phyloP scores from a whole-genome alignment of 805 yeast genomes.

The Candida caryicola region DNA sequence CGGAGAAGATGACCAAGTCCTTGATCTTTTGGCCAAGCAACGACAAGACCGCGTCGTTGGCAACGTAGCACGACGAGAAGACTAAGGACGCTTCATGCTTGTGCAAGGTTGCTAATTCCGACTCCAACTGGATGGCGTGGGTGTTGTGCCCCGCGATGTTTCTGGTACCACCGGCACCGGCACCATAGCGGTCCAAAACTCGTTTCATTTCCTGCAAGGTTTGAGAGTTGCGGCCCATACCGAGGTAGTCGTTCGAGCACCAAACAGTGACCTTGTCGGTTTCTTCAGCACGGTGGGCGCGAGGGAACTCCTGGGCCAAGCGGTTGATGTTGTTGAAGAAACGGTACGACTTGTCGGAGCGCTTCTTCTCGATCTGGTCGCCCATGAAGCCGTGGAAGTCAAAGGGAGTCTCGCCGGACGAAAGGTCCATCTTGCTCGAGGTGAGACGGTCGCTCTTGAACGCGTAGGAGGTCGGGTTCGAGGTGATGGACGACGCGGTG shows the following conservation, averaged over 20 bases:
- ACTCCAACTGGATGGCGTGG: slow-evolving; percentile 85
- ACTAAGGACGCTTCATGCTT: slow-evolving; percentile 94
- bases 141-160: slow-evolving; percentile 97
- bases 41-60: slow-evolving; percentile 92
- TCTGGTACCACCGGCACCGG: slow-evolving; percentile 99
- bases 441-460: slow-evolving; percentile 27
- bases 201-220: slow-evolving; percentile 75
- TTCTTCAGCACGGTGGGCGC: slow-evolving; percentile 77
- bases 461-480: slow-evolving; percentile 41
- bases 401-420: slow-evolving; percentile 52
- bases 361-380: slow-evolving; percentile 66
- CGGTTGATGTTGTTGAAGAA: slow-evolving; percentile 97
- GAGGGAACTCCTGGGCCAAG: slow-evolving; percentile 88
- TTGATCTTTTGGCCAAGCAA: slow-evolving; percentile 88
- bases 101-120: slow-evolving; percentile 85
- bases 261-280: slow-evolving; percentile 92
- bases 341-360: slow-evolving; percentile 88
- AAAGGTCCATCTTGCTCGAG: slow-evolving; percentile 24
- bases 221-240: slow-evolving; percentile 81
- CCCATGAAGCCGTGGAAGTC: slow-evolving; percentile 72
- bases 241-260: slow-evolving; percentile 98
- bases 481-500: slow-evolving; percentile 38
- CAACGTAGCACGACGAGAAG: slow-evolving; percentile 93
- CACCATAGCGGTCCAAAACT: slow-evolving; percentile 85
- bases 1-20: slow-evolving; percentile 88